These are phyloP conservation scores for Telfairia occidentalis DNA, from an alignment of 331 rosid species.

Conservation along the genomic window DNA sequence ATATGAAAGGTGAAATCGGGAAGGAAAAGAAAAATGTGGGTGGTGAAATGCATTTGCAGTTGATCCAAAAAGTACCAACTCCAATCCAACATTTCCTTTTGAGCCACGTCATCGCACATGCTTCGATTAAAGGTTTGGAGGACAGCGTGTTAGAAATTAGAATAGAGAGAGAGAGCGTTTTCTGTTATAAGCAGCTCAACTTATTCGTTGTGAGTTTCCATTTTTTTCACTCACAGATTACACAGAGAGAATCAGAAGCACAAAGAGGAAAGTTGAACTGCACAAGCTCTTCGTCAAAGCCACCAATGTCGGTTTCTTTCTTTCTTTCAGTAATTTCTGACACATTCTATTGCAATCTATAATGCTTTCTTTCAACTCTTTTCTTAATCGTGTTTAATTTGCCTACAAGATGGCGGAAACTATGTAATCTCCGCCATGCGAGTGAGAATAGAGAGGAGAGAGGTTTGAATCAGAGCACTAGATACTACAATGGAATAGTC, in stretches of 20 bases:
- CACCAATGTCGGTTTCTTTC: background rate
- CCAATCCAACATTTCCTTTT: background rate
- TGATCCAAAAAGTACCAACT: constrained; percentile 5
- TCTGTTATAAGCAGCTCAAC: background rate
- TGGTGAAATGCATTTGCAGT: background rate
- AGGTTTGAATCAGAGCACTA: background rate
- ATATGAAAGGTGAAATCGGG: too few relatives aligned
- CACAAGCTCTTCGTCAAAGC: background rate
- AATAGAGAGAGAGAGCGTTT: constrained; percentile 2
- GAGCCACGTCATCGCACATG: constrained; percentile 13
- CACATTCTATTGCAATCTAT: background rate
- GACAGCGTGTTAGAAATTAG: background rate
- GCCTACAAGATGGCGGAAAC: background rate
- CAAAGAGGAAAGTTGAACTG: background rate
- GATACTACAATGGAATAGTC: background rate
- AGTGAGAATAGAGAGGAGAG: background rate
- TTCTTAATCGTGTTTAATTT: background rate
- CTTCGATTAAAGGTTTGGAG: background rate
- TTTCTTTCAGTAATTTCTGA: background rate
- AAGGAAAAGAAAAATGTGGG: background rate
- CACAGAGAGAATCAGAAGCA: background rate
- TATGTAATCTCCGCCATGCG: background rate
- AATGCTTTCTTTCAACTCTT: background rate
- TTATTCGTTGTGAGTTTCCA: background rate
- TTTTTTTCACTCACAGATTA: background rate